These are phyloP conservation scores for Backusella psychrophila DNA, from an alignment of 192 early-diverging fungal species.

Conservation along the genomic window DNA sequence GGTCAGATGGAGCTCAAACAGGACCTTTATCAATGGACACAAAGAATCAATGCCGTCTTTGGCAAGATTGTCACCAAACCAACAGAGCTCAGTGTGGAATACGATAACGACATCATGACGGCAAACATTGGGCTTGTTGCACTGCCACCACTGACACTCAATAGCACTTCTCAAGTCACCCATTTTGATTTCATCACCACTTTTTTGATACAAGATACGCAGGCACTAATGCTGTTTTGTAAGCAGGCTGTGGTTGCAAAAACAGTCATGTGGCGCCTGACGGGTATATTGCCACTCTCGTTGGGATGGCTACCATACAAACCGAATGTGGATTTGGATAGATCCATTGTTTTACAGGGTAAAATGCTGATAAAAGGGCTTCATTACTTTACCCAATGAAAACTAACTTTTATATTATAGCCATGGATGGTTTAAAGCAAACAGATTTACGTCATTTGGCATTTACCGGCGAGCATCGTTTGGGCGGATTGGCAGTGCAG, in stretches of 20 bases:
- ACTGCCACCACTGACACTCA: constrained; percentile 4
- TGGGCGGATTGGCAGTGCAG: constrained; percentile 24
- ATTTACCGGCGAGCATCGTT: constrained; percentile 25
- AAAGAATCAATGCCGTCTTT: not conserved
- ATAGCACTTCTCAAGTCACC: not conserved
- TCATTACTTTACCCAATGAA: not conserved
- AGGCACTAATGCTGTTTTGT: constrained; percentile 19
- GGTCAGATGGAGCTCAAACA: constrained; percentile 5
- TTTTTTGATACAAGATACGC: constrained; percentile 12
- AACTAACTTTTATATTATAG: not conserved
- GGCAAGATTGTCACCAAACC: constrained; percentile 2
- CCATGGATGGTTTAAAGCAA: constrained; percentile 34
- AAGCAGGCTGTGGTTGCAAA: constrained; percentile 15
- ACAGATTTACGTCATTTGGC: constrained; percentile 14
- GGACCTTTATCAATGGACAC: not conserved
- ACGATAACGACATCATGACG: not conserved
- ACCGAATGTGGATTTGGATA: not conserved
- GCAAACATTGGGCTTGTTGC: constrained; percentile 12
- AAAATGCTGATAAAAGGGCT: not conserved
- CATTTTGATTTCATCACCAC: constrained; percentile 23
- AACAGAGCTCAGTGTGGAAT: not conserved
- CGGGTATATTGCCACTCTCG: not conserved
- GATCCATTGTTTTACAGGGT: constrained; percentile 14
- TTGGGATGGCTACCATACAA: constrained; percentile 15
- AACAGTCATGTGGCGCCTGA: constrained; percentile 11